phyloP scores from a whole-genome alignment of 345 rosid genomes.

The Melastoma malabathricum region DNA sequence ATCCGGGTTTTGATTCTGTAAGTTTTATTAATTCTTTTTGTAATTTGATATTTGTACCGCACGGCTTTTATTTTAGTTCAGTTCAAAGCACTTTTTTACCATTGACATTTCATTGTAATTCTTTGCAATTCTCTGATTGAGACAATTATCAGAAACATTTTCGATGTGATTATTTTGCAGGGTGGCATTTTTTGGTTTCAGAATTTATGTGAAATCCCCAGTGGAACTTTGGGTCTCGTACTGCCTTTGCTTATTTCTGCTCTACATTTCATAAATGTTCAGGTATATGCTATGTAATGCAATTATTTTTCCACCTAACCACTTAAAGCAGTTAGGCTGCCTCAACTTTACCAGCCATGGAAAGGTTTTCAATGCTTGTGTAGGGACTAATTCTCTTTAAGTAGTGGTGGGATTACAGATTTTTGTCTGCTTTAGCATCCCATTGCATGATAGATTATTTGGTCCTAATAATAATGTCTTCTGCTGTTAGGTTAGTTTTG shows the following conservation, averaged over 20 bases:
- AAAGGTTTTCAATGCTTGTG: too few species aligned
- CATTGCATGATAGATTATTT: background rate
- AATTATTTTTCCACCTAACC: too few species aligned
- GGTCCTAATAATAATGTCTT: background rate
- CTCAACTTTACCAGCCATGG: too few species aligned
- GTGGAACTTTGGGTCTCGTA: conserved; percentile 46
- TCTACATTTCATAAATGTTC: conserved; percentile 69
- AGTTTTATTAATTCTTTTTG: conserved; percentile 6
- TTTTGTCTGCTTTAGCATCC: background rate
- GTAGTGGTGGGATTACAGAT: background rate
- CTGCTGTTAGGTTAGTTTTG: conserved; percentile 42
- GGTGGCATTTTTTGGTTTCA: conserved; percentile 94
- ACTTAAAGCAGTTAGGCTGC: too few species aligned
- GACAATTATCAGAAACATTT: background rate
- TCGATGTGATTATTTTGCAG: conserved; percentile 30
- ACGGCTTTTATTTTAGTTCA: too few species aligned
- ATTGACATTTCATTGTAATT: too few species aligned
- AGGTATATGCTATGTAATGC: conserved; percentile 26
- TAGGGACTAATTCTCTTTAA: too few species aligned
- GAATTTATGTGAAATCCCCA: conserved; percentile 69
- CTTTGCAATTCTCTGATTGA: background rate
- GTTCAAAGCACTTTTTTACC: too few species aligned
- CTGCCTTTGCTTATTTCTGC: conserved; percentile 63
- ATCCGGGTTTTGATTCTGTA: conserved; percentile 87
- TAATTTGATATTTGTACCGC: too few species aligned